Evolutionary conservation across 306 rosid genomes (phyloP).

Genomic region (Rosa multiflora): DNA sequence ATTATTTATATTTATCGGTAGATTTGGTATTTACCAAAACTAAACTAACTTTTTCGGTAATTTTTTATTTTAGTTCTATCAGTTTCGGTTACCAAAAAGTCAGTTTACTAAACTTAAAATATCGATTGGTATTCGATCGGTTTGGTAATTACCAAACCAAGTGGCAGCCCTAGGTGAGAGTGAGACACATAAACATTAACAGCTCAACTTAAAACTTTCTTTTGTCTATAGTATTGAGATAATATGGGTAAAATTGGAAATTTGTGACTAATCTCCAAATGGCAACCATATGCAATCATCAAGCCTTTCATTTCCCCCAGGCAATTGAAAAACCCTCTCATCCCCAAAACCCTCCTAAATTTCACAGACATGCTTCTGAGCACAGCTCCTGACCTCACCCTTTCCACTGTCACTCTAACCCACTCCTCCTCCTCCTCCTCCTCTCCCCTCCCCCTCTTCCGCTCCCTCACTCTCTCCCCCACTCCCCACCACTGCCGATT

Average conservation of each 20-base stretch:
- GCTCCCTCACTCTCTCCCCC: conserved; percentile 31
- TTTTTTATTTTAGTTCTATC: too few species aligned
- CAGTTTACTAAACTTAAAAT: too few species aligned
- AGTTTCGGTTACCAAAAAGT: too few species aligned
- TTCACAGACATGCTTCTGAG: conserved; percentile 14
- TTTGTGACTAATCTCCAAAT: background rate
- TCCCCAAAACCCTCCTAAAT: background rate
- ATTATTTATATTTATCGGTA: too few species aligned
- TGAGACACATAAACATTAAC: too few species aligned
- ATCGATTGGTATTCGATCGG: too few species aligned
- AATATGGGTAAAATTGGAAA: background rate
- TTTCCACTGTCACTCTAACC: background rate
- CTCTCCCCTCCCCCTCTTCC: conserved; percentile 16
- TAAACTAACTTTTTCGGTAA: too few species aligned
- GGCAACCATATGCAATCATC: background rate
- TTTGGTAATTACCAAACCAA: too few species aligned
- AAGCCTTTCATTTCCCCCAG: background rate
- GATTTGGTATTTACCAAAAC: too few species aligned
- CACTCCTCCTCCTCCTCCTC: background rate
- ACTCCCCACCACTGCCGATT: conserved; percentile 16
- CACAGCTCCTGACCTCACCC: conserved; percentile 25
- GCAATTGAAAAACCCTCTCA: background rate
- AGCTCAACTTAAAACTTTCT: too few species aligned
- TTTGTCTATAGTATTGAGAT: too few species aligned
- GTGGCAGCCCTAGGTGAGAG: too few species aligned